Evolutionary conservation across 352 stramenopile species (phyloP).

Genomic region (Globisporangium irregulare): DNA sequence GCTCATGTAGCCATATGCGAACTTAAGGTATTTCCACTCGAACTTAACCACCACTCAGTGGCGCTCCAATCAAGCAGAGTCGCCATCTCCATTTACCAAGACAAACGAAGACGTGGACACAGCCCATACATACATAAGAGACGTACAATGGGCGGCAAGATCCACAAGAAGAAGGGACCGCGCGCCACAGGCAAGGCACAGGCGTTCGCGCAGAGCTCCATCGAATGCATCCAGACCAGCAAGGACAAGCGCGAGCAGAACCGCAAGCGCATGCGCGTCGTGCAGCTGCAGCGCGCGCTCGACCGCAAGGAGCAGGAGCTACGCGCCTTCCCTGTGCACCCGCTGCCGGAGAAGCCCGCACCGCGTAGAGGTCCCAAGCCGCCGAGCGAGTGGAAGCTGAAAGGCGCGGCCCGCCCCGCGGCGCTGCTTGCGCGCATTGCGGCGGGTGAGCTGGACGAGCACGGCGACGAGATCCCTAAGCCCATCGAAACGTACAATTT

Average conservation of each 20-base stretch:
- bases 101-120: background rate
- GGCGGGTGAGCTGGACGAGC: conserved; percentile 73
- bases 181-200: conserved; percentile 48
- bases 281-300: conserved; percentile 75
- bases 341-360: conserved; percentile 31
- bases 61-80: background rate
- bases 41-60: background rate
- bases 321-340: conserved; percentile 49
- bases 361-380: conserved; percentile 54
- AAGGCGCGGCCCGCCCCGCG: conserved; percentile 63
- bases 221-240: conserved; percentile 54
- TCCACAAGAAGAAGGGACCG: conserved; percentile 57
- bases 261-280: conserved; percentile 71
- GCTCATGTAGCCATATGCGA: background rate
- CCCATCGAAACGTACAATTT: conserved; percentile 79
- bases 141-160: conserved; percentile 44
- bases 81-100: background rate
- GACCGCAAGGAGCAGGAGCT: conserved; percentile 70
- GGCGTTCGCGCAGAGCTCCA: conserved; percentile 59
- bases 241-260: conserved; percentile 66
- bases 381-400: conserved; percentile 76
- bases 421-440: conserved; percentile 74
- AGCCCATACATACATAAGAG: background rate
- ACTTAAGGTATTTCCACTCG: background rate
- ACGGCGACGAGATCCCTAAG: conserved; percentile 67